Evolutionary conservation across 2,329 filamentous ascomycete genomes (phyloP).

Genomic region (Aspergillaceae sp.): DNA sequence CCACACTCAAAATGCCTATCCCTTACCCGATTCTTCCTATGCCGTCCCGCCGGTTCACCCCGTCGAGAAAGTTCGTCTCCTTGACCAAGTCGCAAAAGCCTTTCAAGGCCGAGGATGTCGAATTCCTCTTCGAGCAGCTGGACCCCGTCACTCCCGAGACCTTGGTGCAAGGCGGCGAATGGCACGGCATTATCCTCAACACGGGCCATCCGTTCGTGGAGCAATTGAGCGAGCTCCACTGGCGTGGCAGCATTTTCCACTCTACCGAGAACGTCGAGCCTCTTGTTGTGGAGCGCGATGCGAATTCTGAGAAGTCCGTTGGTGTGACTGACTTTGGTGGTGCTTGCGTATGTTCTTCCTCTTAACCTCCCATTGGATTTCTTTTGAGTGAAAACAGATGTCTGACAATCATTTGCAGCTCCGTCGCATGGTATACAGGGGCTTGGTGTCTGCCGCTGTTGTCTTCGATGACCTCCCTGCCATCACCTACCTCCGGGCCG

Average conservation of each 20-base stretch:
- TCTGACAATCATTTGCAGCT: background rate
- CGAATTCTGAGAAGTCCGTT: background rate
- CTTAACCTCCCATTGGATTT: background rate
- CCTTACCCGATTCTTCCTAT: conserved; percentile 8
- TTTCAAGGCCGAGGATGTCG: conserved; percentile 1
- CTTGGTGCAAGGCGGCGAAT: conserved; percentile 17
- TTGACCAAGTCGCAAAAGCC: conserved; percentile 4
- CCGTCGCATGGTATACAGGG: conserved; percentile 2
- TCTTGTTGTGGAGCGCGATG: conserved; percentile 11
- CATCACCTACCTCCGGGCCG: conserved; percentile 23
- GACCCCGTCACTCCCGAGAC: conserved; percentile 14
- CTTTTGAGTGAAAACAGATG: background rate
- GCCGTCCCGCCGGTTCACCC: conserved; percentile 6
- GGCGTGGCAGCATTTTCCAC: conserved; percentile 25
- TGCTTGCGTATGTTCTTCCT: background rate
- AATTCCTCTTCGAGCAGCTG: conserved; percentile 2
- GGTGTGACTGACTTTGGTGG: background rate
- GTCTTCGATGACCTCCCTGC: conserved; percentile 23
- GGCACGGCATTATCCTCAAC: conserved; percentile 20
- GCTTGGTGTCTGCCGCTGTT: conserved; percentile 19
- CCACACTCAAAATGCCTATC: conserved; percentile 3
- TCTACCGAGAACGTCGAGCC: conserved; percentile 24
- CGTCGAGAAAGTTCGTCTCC: conserved; percentile 6
- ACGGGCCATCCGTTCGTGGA: conserved; percentile 17
- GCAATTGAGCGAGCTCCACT: conserved; percentile 16